Percentiles rank a stretch among this genome's conserved stretches.
Conservation (phyloP, 2,329 filamentous ascomycete genomes). For the Dothistroma septosporum region DNA sequence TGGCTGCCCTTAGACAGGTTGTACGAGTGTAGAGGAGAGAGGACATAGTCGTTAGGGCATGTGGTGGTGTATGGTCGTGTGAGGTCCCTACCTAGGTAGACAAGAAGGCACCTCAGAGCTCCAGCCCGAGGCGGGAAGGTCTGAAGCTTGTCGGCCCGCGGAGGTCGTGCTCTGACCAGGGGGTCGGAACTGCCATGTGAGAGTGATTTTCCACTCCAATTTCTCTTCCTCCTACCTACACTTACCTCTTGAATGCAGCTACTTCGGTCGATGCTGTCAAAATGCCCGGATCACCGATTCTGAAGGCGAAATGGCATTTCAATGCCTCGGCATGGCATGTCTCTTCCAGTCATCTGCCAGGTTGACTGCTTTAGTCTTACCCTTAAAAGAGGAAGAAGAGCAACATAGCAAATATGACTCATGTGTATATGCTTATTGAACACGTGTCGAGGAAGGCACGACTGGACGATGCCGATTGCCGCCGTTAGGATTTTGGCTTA, state of each 20-base stretch:
- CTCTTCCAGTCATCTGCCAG: too few species aligned
- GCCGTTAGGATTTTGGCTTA: not conserved
- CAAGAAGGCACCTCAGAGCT: not conserved
- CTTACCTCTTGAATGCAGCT: not conserved
- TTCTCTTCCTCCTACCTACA: not conserved
- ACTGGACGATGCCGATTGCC: not conserved
- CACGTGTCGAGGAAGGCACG: too few species aligned
- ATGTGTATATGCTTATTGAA: too few species aligned
- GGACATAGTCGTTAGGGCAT: constrained; percentile 10
- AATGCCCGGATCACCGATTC: not conserved
- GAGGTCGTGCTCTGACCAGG: not conserved
- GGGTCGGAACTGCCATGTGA: not conserved
- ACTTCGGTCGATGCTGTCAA: not conserved
- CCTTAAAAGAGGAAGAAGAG: too few species aligned
- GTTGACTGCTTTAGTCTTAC: too few species aligned
- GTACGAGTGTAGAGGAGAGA: constrained; percentile 11
- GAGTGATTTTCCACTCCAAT: not conserved
- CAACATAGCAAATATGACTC: too few species aligned
- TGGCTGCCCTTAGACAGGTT: constrained; percentile 6
- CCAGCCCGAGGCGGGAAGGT: not conserved
- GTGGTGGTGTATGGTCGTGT: constrained; percentile 4
- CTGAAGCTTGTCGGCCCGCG: constrained; percentile 1
- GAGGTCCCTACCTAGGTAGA: not conserved
- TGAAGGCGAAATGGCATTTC: too few species aligned
- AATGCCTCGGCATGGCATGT: too few species aligned